Conservation (phyloP, 2,329 filamentous ascomycete species). For the Fusarium sp. region DNA sequence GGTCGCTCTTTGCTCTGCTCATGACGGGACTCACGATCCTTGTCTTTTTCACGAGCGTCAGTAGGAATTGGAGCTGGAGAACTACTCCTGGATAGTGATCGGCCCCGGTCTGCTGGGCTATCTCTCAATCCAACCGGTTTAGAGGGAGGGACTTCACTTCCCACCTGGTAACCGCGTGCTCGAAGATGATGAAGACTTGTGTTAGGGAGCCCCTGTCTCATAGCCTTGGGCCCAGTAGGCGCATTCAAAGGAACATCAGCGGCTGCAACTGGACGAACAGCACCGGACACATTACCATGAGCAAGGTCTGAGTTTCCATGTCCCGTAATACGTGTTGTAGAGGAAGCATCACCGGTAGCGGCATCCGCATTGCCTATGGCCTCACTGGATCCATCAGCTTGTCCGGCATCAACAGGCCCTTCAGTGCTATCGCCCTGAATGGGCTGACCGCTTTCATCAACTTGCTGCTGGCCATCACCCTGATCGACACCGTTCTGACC, state of each 20-base stretch:
- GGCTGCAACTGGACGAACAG: constrained; percentile 46
- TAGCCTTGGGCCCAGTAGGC: constrained; percentile 91
- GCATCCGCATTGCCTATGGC: constrained; percentile 42
- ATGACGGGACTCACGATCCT: constrained; percentile 45
- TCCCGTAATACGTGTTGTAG: constrained; percentile 33
- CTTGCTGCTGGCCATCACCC: constrained; percentile 38
- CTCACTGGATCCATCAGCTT: constrained; percentile 41
- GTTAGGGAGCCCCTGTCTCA: constrained; percentile 88
- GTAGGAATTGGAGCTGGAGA: constrained; percentile 44
- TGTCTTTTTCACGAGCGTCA: constrained; percentile 46
- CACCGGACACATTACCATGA: constrained; percentile 35
- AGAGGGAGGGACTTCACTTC: constrained; percentile 48
- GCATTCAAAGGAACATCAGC: constrained; percentile 69
- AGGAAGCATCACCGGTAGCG: constrained; percentile 25
- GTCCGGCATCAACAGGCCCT: constrained; percentile 30
- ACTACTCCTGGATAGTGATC: constrained; percentile 59
- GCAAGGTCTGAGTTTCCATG: constrained; percentile 13
- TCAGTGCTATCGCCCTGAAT: constrained; percentile 37
- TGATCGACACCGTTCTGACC: constrained; percentile 33
- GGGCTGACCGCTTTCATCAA: constrained; percentile 53
- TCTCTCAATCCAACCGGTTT: constrained; percentile 28
- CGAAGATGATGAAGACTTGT: constrained; percentile 75
- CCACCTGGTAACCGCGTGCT: constrained; percentile 59
- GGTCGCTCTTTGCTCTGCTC: constrained; percentile 48
- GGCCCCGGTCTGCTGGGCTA: constrained; percentile 35